Base-by-base conservation (phyloP, 176 grass and related monocot species). In the Musa beccarii region DNA sequence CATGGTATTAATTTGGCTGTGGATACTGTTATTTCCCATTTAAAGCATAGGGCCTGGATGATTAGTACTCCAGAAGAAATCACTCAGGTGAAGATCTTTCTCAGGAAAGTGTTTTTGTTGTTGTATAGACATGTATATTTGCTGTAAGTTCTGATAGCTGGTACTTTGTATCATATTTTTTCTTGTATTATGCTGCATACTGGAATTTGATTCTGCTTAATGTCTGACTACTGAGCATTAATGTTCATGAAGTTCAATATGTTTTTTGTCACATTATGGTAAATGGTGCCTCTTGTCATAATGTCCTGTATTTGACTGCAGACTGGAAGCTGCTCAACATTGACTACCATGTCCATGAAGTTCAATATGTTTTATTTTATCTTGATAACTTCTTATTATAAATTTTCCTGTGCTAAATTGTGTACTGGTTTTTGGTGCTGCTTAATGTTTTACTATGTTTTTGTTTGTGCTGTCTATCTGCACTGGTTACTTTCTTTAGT, bases 1-100 rank as follows among this genome's bases (percentile, higher is more conserved):
- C 86, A 85, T 68, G 94, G 90, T 64, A 89, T 93, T 66, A 93
- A 91, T 86, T 90, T 89, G 77, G 94, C 94, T 71, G 85, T 97
- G 59, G 75, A 87, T 85, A 77, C 84, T 77, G 73, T 91, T 52
- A 81, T 78, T 73, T 11, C 82, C 72, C 86, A 97, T 73, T 89
- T 97, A 65, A 90, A 87, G 86, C 89, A 75, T 77, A 88, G 81
- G 75, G 88, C 88, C 52, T 91, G 86, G 90, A 89, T 87, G 81
- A 93, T 97, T 73, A 88, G 83, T 82, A 87, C 84, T 56, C 67
- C 90, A 15, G 90, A 93, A 66, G 90, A 97, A 89, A 93, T 97
- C 68, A 89, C 87, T 25, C 89, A 96, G 93, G 93, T 96, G 68
- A 74, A 79, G 25, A 66, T 43, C 54, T 71, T n/a, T 64, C 57